Evolutionary conservation across 176 grass and related monocot species (phyloP).

Genomic region (Rhynchospora tenuis): DNA sequence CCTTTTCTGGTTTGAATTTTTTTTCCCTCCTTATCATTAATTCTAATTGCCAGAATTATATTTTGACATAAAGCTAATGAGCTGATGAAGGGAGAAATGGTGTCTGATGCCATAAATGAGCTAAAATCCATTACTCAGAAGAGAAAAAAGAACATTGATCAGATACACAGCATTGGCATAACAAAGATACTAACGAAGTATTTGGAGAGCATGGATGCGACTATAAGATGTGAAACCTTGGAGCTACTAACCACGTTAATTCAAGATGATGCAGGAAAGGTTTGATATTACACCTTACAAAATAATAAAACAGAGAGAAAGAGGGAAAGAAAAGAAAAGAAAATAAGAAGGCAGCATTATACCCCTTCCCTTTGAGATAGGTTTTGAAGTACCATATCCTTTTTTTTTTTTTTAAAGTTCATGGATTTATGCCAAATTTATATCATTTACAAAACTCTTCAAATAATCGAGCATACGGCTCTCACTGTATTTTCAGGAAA

Average conservation of each 20-base stretch:
- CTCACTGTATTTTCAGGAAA: conserved; percentile 47
- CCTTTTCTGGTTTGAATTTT: background rate
- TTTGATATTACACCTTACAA: conserved; percentile 11
- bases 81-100: conserved; percentile 48
- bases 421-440: conserved; percentile 11
- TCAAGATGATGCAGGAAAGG: conserved; percentile 82
- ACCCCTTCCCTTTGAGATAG: background rate
- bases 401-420: background rate
- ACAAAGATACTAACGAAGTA: conserved; percentile 63
- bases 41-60: background rate
- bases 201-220: conserved; percentile 50
- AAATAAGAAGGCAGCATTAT: background rate
- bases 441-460: background rate
- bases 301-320: background rate
- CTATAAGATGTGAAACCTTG: conserved; percentile 45
- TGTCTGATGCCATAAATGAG: conserved; percentile 71
- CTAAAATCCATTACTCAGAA: conserved; percentile 40
- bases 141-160: conserved; percentile 55
- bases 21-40: background rate
- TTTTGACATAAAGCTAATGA: conserved; percentile 16
- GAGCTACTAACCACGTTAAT: conserved; percentile 57
- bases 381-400: background rate
- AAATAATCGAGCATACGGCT: background rate
- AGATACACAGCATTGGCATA: conserved; percentile 73
- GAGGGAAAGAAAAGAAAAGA: background rate